These are phyloP conservation scores for Pogostemon cablin DNA, from an alignment of 257 asterid species.

Conservation along the genomic window DNA sequence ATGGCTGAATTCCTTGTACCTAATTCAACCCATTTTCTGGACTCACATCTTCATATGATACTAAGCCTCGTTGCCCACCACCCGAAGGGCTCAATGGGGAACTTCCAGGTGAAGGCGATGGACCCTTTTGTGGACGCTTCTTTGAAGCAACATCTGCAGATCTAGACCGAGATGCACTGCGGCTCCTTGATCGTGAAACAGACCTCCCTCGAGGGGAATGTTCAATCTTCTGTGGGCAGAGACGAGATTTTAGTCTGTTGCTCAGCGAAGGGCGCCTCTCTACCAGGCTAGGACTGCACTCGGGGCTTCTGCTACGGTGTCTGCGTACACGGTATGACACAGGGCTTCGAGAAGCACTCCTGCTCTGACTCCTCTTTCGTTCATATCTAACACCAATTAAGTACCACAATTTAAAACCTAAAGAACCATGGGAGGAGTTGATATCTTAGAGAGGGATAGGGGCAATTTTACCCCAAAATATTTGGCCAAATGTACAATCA, in stretches of 20 bases:
- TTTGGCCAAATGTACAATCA: too few relatives aligned
- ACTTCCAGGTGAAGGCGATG: slow-evolving; percentile 40
- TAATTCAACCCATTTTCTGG: slow-evolving; percentile 50
- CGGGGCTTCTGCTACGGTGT: slow-evolving; percentile 66
- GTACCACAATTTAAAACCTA: neutral
- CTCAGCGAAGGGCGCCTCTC: slow-evolving; percentile 57
- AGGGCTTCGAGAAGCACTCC: slow-evolving; percentile 81
- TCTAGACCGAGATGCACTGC: slow-evolving; percentile 47
- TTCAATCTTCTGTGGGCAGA: slow-evolving; percentile 62
- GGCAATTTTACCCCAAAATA: neutral
- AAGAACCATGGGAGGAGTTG: neutral
- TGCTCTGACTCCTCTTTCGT: slow-evolving; percentile 68
- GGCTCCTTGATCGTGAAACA: slow-evolving; percentile 59
- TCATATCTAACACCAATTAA: slow-evolving; percentile 51
- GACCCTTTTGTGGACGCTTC: slow-evolving; percentile 42
- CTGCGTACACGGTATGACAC: slow-evolving; percentile 51
- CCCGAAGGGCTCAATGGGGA: slow-evolving; percentile 62
- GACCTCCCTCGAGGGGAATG: slow-evolving; percentile 46
- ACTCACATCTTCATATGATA: slow-evolving; percentile 78
- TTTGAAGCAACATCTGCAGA: slow-evolving; percentile 54
- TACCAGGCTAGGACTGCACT: slow-evolving; percentile 62
- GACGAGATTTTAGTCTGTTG: slow-evolving; percentile 76
- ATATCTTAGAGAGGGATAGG: too few relatives aligned
- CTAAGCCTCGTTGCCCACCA: slow-evolving; percentile 68
- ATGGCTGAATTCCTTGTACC: slow-evolving; percentile 14